Base-by-base conservation (phyloP, 768 basidiomycete genomes). In the Artomyces pyxidatus region DNA sequence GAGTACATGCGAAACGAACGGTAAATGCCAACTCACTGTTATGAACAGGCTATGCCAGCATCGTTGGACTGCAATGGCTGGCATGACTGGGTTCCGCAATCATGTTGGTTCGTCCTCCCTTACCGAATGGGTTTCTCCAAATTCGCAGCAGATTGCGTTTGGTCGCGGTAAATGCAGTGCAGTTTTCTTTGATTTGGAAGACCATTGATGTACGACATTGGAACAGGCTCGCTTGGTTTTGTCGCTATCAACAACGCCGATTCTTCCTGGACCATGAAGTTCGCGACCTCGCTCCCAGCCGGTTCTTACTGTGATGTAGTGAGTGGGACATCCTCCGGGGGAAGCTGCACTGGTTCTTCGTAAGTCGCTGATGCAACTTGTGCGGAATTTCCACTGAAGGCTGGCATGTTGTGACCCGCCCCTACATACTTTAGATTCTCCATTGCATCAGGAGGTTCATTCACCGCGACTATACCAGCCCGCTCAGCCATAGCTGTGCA, bases 181-280 rank as follows among this genome's bases (percentile, higher is more conserved):
- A 3, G 1, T 12, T 6, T 19, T 17, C 39, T 22, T 3, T 7
- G 1, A n/a, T 47, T 7, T 35, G 7, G 19, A 26, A 10, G 14
- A n/a, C 23, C 12, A 21, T 16, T 44, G 25, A 45, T 39, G 2
- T 42, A 7, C 0, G 38, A 23, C 21, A 10, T 35, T n/a, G n/a
- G n/a, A 9, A 16, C 40, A 81, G 79, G 78, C 25, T 62, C 76
- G 1, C 59, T 64, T 37, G 82, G 83, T 3, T 83, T 79, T 50
- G 76, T 83, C 2, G 81, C 74, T 0, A 85, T 85, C 56, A 85
- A 85, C 59, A 84, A 85, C 52, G 73, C 62, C 5, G 77, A 81
- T 50, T 66, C 68, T 4, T 55, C 64, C 0, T 85, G 84, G 83
- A 75, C 53, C 7, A 46, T 71, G 0, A 76, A 74, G 0, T 84